phyloP scores from a whole-genome alignment of 495 filamentous ascomycete species.

The Hypoxylon trugodes region DNA sequence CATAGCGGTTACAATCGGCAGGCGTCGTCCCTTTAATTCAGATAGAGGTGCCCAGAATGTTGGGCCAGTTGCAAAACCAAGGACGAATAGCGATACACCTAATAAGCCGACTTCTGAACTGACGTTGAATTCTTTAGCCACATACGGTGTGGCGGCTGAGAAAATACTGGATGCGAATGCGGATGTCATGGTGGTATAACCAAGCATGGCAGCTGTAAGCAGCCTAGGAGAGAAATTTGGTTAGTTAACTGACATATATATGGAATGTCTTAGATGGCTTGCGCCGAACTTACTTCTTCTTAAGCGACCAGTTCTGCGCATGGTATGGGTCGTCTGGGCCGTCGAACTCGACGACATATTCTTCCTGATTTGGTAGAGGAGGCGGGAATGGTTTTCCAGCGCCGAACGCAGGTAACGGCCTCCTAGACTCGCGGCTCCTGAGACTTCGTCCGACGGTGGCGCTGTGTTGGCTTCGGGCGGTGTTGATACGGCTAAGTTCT shows the following conservation, averaged over 20 bases:
- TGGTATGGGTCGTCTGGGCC: constrained; percentile 81
- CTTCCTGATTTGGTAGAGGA: constrained; percentile 72
- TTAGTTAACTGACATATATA: constrained; percentile 27
- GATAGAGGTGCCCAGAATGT: constrained; percentile 76
- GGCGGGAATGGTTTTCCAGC: constrained; percentile 83
- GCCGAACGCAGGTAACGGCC: constrained; percentile 68
- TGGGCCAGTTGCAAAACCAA: constrained; percentile 75
- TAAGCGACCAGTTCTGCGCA: constrained; percentile 82
- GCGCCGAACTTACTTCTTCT: constrained; percentile 69
- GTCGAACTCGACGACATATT: constrained; percentile 89
- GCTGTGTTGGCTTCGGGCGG: constrained; percentile 75
- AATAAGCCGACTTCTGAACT: constrained; percentile 68
- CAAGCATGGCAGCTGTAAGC: constrained; percentile 73
- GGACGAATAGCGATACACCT: constrained; percentile 74
- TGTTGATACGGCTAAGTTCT: constrained; percentile 78
- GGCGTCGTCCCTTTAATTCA: constrained; percentile 77
- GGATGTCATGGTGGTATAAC: constrained; percentile 77
- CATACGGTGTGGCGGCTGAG: constrained; percentile 65
- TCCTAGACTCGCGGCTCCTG: constrained; percentile 60
- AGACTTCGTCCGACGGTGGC: constrained; percentile 73
- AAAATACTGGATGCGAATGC: constrained; percentile 78
- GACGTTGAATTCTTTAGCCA: constrained; percentile 63
- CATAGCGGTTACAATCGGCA: constrained; percentile 75
- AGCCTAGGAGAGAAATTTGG: constrained; percentile 53
- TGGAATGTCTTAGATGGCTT: background rate